Percentiles rank a stretch among this genome's conserved stretches.
phyloP scores from a whole-genome alignment of 2,329 filamentous ascomycete species.

The Aspergillus brunneoviolaceus region DNA sequence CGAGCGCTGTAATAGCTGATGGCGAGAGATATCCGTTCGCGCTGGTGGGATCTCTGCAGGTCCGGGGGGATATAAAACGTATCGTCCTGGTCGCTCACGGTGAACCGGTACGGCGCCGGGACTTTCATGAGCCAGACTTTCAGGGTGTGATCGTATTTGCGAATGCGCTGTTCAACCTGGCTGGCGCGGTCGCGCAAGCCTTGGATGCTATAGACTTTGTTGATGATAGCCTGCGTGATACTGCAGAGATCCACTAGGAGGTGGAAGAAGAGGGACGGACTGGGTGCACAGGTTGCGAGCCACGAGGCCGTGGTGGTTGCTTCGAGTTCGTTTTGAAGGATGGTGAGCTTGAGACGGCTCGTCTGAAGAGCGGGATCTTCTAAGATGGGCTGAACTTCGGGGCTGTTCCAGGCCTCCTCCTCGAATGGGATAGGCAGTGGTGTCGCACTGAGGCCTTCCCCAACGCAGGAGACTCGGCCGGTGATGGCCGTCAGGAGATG shows the following conservation, averaged over 20 bases:
- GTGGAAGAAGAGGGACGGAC: constrained; percentile 39
- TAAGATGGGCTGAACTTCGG: constrained; percentile 27
- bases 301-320: constrained; percentile 16
- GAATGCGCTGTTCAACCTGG: constrained; percentile 35
- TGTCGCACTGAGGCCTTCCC: constrained; percentile 39
- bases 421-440: constrained; percentile 39
- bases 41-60: constrained; percentile 14
- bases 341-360: constrained; percentile 26
- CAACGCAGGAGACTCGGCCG: constrained; percentile 41
- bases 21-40: constrained; percentile 38
- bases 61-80: constrained; percentile 19
- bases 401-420: constrained; percentile 35
- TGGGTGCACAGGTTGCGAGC: constrained; percentile 27
- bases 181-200: constrained; percentile 31
- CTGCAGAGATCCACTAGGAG: constrained; percentile 37
- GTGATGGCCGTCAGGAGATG: constrained; percentile 44
- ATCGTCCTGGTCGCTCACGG: constrained; percentile 21
- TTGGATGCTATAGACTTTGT: constrained; percentile 41
- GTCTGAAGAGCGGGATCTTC: constrained; percentile 20
- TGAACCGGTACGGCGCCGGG: constrained; percentile 35
- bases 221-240: constrained; percentile 39
- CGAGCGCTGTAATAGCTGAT: constrained; percentile 44
- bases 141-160: constrained; percentile 30
- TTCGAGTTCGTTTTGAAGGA: constrained; percentile 27
- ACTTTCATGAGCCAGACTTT: constrained; percentile 39